phyloP scores from a whole-genome alignment of 1,284 basidiomycete genomes.

The Grifola frondosa region DNA sequence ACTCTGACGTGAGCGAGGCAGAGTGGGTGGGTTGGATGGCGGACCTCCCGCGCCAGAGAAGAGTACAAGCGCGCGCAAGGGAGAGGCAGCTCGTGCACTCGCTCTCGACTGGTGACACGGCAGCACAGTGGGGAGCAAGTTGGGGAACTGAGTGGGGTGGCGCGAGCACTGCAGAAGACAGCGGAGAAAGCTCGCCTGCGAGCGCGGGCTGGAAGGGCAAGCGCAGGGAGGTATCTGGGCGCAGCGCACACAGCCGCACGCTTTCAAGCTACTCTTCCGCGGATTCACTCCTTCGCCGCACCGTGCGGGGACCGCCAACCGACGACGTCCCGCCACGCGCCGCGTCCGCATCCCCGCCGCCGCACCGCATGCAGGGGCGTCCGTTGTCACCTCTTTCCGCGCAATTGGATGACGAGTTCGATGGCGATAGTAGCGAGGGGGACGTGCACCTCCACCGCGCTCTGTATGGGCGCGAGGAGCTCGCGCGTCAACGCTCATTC shows the following conservation, averaged over 20 bases:
- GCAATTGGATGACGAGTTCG: constrained; percentile 12
- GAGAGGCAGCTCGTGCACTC: constrained; percentile 2
- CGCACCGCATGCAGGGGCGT: constrained; percentile 8
- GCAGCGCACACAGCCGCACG: constrained; percentile 10
- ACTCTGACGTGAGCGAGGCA: constrained; percentile 51
- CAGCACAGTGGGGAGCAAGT: constrained; percentile 4
- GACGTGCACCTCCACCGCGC: constrained; percentile 16
- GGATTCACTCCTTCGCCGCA: constrained; percentile 27
- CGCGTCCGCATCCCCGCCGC: constrained; percentile 10
- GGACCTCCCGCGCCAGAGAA: constrained; percentile 45
- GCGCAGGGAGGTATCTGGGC: not conserved
- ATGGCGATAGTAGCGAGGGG: constrained; percentile 2
- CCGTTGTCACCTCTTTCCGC: constrained; percentile 22
- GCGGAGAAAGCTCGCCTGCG: constrained; percentile 5
- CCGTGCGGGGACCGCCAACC: constrained; percentile 17
- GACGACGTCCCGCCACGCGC: constrained; percentile 1
- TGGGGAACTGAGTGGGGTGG: constrained; percentile 9
- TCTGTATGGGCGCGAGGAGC: constrained; percentile 9
- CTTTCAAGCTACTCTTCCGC: constrained; percentile 30
- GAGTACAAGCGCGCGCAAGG: constrained; percentile 4
- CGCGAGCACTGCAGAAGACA: constrained; percentile 1
- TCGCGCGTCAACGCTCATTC: not conserved
- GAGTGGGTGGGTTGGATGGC: constrained; percentile 62
- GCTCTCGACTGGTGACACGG: not conserved
- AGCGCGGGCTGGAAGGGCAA: not conserved